Conservation (phyloP, 768 basidiomycete species). For the Suillus lakei region DNA sequence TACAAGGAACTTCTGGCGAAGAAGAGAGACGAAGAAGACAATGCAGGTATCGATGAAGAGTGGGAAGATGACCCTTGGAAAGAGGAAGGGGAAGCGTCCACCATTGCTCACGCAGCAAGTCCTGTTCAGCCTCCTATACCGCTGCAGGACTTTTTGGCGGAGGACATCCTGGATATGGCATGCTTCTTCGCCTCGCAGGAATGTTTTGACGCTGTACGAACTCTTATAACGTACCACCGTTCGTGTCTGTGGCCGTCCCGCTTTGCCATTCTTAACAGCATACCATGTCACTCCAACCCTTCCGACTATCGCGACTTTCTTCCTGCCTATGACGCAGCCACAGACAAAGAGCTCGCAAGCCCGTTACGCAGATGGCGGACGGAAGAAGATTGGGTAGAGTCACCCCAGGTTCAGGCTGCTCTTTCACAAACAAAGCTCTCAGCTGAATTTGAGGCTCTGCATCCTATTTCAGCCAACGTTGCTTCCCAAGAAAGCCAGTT, state of each 20-base stretch:
- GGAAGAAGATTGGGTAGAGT: slow-evolving; percentile 65
- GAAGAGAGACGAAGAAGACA: slow-evolving; percentile 30
- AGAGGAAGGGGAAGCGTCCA: slow-evolving; percentile 44
- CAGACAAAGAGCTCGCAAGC: slow-evolving; percentile 46
- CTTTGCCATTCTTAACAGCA: slow-evolving; percentile 66
- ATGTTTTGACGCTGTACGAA: slow-evolving; percentile 58
- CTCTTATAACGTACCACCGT: slow-evolving; percentile 64
- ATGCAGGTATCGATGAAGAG: slow-evolving; percentile 42
- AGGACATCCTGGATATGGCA: slow-evolving; percentile 61
- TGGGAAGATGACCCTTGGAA: slow-evolving; percentile 69
- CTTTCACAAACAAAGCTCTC: slow-evolving; percentile 34
- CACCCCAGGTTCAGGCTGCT: slow-evolving; percentile 44
- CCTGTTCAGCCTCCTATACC: slow-evolving; percentile 48
- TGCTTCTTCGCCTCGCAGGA: slow-evolving; percentile 68
- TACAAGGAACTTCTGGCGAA: slow-evolving; percentile 44
- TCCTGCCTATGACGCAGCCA: slow-evolving; percentile 58
- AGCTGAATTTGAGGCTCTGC: slow-evolving; percentile 15
- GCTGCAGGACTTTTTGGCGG: slow-evolving; percentile 66
- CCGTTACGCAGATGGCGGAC: slow-evolving; percentile 50
- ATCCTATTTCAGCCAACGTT: slow-evolving; percentile 15
- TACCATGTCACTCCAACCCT: slow-evolving; percentile 78
- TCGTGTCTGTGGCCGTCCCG: slow-evolving; percentile 68
- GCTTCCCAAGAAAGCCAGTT: slow-evolving; percentile 13
- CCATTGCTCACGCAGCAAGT: slow-evolving; percentile 26
- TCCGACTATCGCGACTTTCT: slow-evolving; percentile 63